Percentiles rank a stretch among this genome's conserved stretches.
Conservation (phyloP, 176 grass and related monocot species). For the Saccharum officinarum region DNA sequence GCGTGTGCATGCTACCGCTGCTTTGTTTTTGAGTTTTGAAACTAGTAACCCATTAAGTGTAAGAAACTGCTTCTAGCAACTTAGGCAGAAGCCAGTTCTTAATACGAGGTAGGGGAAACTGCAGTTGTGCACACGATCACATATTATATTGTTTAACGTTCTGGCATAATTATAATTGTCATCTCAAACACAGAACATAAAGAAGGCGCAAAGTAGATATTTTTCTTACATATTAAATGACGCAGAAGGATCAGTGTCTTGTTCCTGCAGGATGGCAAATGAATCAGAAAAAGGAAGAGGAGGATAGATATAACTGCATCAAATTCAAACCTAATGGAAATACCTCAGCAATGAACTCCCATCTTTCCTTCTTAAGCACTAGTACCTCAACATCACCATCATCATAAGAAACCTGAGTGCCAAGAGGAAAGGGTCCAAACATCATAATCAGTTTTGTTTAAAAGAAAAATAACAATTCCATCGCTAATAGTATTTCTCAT, state of each 20-base stretch:
- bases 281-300: conserved; percentile 11
- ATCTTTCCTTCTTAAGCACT: conserved; percentile 54
- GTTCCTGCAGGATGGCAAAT: conserved; percentile 42
- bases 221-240: conserved; percentile 41
- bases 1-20: background rate
- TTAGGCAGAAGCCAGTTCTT: background rate
- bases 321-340: conserved; percentile 8
- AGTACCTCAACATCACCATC: conserved; percentile 80
- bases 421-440: conserved; percentile 8
- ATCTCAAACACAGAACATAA: conserved; percentile 2
- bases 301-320: background rate
- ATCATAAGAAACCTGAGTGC: conserved; percentile 67
- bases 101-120: conserved; percentile 6
- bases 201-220: conserved; percentile 21
- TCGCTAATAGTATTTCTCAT: background rate
- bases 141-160: conserved; percentile 4
- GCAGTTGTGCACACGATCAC: no score
- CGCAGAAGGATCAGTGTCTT: conserved; percentile 31
- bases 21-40: conserved; percentile 3
- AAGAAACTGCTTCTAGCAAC: conserved; percentile 1
- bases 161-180: background rate
- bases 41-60: background rate
- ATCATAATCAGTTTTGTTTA: background rate
- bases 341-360: conserved; percentile 57
- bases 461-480: background rate